Evolutionary conservation across 768 basidiomycete species (phyloP), one percentile per base, ranked within the genome.

Genomic region (Lactifluus hygrophoroides): DNA sequence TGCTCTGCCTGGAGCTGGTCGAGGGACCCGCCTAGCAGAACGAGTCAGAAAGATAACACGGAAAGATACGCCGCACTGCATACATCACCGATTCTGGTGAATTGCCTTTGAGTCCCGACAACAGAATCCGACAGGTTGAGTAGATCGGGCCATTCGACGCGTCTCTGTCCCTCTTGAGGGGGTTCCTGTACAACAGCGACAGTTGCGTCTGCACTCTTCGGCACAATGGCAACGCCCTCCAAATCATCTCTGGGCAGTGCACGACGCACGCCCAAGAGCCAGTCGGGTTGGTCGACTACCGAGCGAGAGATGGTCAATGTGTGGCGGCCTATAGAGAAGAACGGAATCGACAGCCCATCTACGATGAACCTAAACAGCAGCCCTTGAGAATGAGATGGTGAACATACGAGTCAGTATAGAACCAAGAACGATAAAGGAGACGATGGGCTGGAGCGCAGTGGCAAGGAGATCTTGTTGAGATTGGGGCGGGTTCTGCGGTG

Each of bases 361-460:
- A 25, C 10, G 45, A 32, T 30, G 19, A 51, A 17, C 10, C 6
- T 13, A 13, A 21, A 37, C 2, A 48, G 13, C 16, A 47, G 52
- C 21, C 38, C 53, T 27, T 21, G 21, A 48, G 23, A 57, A 47
- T n/a, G 19, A 28, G n/a, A 42, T n/a, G 50, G 6, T 11, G 28
- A 38, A 60, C 25, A 27, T 69, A 90, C 89, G 90, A 53, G 84
- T 79, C 64, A 95, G 72, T 66, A 96, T 92, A 3, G 93, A 96
- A 5, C 82, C 78, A 1, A 97, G 75, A 2, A 97, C 92, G 45
- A 95, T 73, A 69, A 96, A 97, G 7, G 88, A 77, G 0, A 94
- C 89, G 48, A 97, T 85, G 1, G 92, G 89, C 64, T 91, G 83
- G 13, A 96, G 76, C 7, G 74, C 77, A 5, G 80, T 78, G 0